Evolutionary conservation across 352 stramenopile genomes (phyloP), one percentile per base, ranked within the genome.

Genomic region (Pythium folliculosum): DNA sequence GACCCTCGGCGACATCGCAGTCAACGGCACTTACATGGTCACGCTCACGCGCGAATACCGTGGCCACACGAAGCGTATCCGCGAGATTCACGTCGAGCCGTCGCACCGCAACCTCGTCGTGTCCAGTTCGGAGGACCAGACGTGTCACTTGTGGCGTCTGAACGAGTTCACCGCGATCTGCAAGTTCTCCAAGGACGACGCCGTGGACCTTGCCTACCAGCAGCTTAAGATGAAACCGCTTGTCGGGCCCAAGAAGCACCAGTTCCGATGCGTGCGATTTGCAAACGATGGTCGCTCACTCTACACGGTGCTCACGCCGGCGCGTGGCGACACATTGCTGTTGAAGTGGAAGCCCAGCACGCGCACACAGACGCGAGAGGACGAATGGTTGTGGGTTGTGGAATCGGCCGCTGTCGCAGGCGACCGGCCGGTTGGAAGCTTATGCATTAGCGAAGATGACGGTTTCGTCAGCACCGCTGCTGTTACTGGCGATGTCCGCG

Each of bases 181-280:
- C 61, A 82, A 79, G 58, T 82, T 94, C 52, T 92, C 82, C 19
- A 90, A 91, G 67, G 84, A 92, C 61, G 85, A 95, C 47, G 83
- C 85, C 2, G 65, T 94, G 51, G 82, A 90, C 61, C 69, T 82
- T 8, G 82, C 86, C 0, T 81, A 82, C 54, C 72, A 90, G 49
- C 57, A 69, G 49, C 77, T 94, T 9, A 67, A 72, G 10, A 69
- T 72, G 5, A 89, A 89, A 43, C 72, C 74, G 1, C 64, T 74
- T 1, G 25, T 70, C 8, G 81, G 82, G 2, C 70, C 71, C 5
- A 72, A 73, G 17, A 95, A 93, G 70, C 87, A 95, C 62, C 68
- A 94, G 63, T 95, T 95, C 49, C 85, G 87, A 17, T 95, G 87
- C 47, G 87, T 86, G 45, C 78, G 84, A 19, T 95, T 95, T 49